These are phyloP conservation scores for Plantago ovata DNA, from an alignment of 257 asterid genomes.

Conservation along the genomic window DNA sequence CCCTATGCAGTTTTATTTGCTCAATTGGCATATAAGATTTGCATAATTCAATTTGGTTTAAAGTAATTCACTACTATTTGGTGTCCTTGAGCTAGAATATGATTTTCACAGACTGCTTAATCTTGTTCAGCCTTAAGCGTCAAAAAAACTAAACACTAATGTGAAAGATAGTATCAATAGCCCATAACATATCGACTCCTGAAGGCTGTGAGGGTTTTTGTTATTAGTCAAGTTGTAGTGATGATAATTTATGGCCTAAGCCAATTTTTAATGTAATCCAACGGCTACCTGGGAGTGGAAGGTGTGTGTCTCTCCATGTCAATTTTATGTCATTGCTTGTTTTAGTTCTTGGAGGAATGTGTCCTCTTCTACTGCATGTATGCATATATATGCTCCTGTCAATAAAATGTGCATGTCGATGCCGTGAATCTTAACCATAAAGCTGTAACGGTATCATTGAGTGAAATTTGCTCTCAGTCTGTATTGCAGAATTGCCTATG, in stretches of 20 bases:
- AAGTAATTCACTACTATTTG: not conserved
- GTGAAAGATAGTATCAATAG: not conserved
- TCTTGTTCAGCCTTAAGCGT: not conserved
- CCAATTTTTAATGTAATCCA: too few relatives aligned
- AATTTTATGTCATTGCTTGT: too few relatives aligned
- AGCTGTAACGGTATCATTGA: not conserved
- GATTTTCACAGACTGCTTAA: not conserved
- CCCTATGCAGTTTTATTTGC: not conserved
- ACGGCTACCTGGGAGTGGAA: too few relatives aligned
- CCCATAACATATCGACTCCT: not conserved
- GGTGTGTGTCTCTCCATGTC: too few relatives aligned
- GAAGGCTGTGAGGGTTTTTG: too few relatives aligned
- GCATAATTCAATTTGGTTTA: not conserved
- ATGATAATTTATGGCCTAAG: too few relatives aligned
- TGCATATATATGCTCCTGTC: too few relatives aligned
- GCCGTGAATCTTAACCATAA: too few relatives aligned
- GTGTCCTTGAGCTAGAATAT: constrained; percentile 1
- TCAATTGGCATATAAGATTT: constrained; percentile 13
- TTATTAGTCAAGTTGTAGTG: too few relatives aligned
- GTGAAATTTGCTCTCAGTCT: constrained; percentile 3
- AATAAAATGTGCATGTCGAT: not conserved
- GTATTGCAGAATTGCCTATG: not conserved
- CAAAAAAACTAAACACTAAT: not conserved
- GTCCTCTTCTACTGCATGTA: constrained; percentile 2
- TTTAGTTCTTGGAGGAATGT: not conserved